phyloP scores from a whole-genome alignment of 192 early-diverging fungal genomes.

The Pilobolus umbonatus region DNA sequence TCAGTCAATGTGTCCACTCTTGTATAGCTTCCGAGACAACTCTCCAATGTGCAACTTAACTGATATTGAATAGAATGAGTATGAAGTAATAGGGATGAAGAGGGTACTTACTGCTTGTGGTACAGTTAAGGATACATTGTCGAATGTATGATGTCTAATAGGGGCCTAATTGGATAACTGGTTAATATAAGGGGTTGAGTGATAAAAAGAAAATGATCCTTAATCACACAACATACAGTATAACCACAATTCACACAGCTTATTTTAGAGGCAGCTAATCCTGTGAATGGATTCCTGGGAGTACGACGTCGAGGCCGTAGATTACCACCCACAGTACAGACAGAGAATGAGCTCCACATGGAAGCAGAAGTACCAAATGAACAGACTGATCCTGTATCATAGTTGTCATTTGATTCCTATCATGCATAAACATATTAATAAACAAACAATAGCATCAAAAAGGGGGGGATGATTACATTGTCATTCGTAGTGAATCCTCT shows the following conservation, averaged over 20 bases:
- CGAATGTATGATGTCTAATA: slow-evolving; percentile 68
- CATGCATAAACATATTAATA: background rate
- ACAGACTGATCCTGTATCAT: slow-evolving; percentile 31
- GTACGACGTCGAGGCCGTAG: slow-evolving; percentile 25
- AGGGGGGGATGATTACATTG: background rate
- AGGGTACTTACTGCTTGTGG: slow-evolving; percentile 44
- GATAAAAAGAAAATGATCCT: background rate
- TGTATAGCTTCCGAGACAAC: slow-evolving; percentile 59
- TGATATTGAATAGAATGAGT: slow-evolving; percentile 8
- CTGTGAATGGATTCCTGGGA: slow-evolving; percentile 52
- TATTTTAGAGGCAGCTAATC: slow-evolving; percentile 63
- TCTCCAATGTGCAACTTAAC: slow-evolving; percentile 53
- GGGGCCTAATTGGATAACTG: slow-evolving; percentile 41
- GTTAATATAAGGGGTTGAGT: too few species aligned
- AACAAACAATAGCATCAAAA: background rate
- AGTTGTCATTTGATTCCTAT: slow-evolving; percentile 20
- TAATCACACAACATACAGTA: slow-evolving; percentile 25
- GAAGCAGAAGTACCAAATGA: slow-evolving; percentile 34
- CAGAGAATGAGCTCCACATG: slow-evolving; percentile 40
- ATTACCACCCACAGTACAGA: slow-evolving; percentile 31
- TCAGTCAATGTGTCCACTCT: slow-evolving; percentile 61
- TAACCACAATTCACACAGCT: slow-evolving; percentile 68
- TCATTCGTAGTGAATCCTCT: slow-evolving; percentile 19
- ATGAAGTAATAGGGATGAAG: background rate
- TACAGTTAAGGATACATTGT: slow-evolving; percentile 61